A percentile compares a stretch with the other conserved stretches of the same genome.
Conservation (phyloP, 768 basidiomycete species). For the Crassisporium funariophilum region DNA sequence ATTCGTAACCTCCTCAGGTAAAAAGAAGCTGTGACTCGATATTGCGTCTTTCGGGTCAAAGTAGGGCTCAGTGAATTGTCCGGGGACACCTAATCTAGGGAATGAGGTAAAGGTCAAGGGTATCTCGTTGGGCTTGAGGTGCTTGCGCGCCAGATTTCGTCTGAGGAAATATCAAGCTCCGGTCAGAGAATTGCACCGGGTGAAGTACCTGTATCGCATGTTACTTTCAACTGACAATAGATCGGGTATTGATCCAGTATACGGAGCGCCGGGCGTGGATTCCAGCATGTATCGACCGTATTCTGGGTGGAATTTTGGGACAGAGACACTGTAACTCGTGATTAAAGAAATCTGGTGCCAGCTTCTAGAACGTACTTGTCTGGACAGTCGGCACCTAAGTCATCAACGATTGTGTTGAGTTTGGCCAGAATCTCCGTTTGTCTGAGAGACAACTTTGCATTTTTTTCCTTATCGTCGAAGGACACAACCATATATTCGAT, state of each 20-base stretch:
- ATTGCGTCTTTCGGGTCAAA: constrained; percentile 72
- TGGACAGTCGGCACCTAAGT: constrained; percentile 61
- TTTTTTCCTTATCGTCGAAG: constrained; percentile 76
- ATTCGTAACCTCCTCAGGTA: constrained; percentile 95
- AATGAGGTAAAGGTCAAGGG: constrained; percentile 96
- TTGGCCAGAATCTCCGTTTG: constrained; percentile 92
- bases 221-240: constrained; percentile 89
- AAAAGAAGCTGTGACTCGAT: constrained; percentile 91
- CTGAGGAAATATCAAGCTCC: constrained; percentile 38
- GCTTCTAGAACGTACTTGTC: constrained; percentile 50
- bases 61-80: constrained; percentile 91
- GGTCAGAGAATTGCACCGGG: not conserved
- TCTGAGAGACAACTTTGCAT: constrained; percentile 87
- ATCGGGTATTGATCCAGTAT: constrained; percentile 84
- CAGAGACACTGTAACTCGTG: constrained; percentile 50
- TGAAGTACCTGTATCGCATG: constrained; percentile 86
- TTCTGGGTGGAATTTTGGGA: constrained; percentile 96
- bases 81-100: constrained; percentile 86
- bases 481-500: constrained; percentile 95
- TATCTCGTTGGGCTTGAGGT: constrained; percentile 83
- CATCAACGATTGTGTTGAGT: constrained; percentile 66
- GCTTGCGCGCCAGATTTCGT: constrained; percentile 79
- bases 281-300: constrained; percentile 99
- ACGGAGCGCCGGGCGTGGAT: constrained; percentile 94
- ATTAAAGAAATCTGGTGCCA: not conserved